A percentile compares a stretch with the other conserved stretches of the same genome.
phyloP scores from a whole-genome alignment of 202 grass and related monocot genomes.

The Saccharum hybrid region DNA sequence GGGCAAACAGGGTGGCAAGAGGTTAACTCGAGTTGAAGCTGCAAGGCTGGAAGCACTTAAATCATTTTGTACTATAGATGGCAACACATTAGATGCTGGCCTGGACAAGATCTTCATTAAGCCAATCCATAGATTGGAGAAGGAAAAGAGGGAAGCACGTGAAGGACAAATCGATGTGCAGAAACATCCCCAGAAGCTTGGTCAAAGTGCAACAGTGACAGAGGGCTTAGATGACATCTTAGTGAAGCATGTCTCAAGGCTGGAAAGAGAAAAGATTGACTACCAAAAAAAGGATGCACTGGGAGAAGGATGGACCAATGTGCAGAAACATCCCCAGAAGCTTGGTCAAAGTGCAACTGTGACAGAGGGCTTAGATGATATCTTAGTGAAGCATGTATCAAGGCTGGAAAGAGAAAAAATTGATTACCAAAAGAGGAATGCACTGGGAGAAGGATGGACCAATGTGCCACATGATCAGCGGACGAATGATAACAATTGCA shows the following conservation, averaged over 20 bases:
- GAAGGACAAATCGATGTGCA: conserved; percentile 38
- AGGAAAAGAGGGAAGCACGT: conserved; percentile 55
- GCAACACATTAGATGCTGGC: conserved; percentile 34
- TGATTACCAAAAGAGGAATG: conserved; percentile 39
- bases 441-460: conserved; percentile 21
- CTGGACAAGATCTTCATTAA: conserved; percentile 66
- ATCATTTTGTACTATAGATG: conserved; percentile 53
- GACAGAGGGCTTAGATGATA: conserved; percentile 58
- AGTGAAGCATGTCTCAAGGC: conserved; percentile 62
- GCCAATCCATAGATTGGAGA: conserved; percentile 59
- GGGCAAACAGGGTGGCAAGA: conserved; percentile 42
- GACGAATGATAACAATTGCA: conserved; percentile 15
- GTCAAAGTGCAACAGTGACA: background rate
- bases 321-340: conserved; percentile 44
- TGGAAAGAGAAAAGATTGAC: conserved; percentile 66
- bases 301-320: conserved; percentile 26
- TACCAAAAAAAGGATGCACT: conserved; percentile 35
- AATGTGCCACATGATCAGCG: conserved; percentile 37
- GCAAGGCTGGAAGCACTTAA: conserved; percentile 61
- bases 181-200: conserved; percentile 43
- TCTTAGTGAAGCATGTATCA: conserved; percentile 68
- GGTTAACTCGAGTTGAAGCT: conserved; percentile 61
- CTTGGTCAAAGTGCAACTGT: background rate
- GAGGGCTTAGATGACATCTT: conserved; percentile 67
- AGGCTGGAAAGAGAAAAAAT: conserved; percentile 69